Evolutionary conservation across 495 filamentous ascomycete species (phyloP).

Genomic region (Penicillium cosmopolitanum): DNA sequence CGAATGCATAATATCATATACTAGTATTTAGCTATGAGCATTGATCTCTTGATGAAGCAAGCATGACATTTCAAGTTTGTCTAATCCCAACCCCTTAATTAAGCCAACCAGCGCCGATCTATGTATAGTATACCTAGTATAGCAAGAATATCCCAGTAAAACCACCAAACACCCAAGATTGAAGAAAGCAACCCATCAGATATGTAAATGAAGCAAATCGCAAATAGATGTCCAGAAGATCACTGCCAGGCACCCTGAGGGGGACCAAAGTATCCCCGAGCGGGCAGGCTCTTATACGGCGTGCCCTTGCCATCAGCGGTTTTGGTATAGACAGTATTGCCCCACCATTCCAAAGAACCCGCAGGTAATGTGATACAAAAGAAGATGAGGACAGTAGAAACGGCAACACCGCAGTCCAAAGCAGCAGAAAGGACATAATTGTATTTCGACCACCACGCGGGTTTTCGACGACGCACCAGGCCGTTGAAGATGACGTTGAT

Average conservation of each 20-base stretch:
- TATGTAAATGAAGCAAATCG: neutral
- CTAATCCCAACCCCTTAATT: too few species aligned
- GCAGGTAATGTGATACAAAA: constrained; percentile 72
- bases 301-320: constrained; percentile 53
- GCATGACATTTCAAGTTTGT: too few species aligned
- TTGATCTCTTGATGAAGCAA: too few species aligned
- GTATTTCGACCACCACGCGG: constrained; percentile 68
- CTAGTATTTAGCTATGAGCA: neutral
- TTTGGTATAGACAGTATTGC: constrained; percentile 56
- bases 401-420: constrained; percentile 63
- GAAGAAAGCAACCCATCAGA: neutral
- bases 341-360: constrained; percentile 65
- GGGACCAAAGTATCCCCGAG: constrained; percentile 65
- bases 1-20: neutral
- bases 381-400: constrained; percentile 65
- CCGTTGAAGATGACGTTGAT: constrained; percentile 70
- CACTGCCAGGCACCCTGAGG: constrained; percentile 47
- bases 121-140: neutral
- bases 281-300: constrained; percentile 42
- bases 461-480: constrained; percentile 56
- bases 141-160: neutral
- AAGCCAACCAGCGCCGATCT: neutral
- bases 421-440: constrained; percentile 66
- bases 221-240: constrained; percentile 5
- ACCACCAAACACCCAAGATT: neutral